phyloP scores from a whole-genome alignment of 2,329 filamentous ascomycete genomes.

The Penicillium sp. region DNA sequence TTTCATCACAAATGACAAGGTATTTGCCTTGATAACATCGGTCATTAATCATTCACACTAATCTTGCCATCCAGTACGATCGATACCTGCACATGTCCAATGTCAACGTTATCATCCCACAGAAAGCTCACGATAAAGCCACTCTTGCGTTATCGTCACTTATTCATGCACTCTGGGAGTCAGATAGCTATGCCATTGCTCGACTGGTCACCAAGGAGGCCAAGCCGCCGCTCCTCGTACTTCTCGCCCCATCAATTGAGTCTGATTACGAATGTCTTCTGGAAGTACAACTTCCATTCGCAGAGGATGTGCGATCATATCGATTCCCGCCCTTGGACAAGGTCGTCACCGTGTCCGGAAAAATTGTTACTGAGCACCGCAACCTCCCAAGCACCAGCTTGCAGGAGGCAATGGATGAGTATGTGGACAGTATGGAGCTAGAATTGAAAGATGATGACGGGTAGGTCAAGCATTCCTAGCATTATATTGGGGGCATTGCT shows the following conservation, averaged over 20 bases:
- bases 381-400: slow-evolving; percentile 76
- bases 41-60: not conserved
- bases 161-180: slow-evolving; percentile 80
- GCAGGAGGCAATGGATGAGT: slow-evolving; percentile 79
- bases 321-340: slow-evolving; percentile 87
- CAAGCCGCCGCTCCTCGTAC: slow-evolving; percentile 71
- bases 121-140: slow-evolving; percentile 77
- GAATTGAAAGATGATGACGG: slow-evolving; percentile 72
- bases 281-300: slow-evolving; percentile 87
- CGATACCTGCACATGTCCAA: slow-evolving; percentile 84
- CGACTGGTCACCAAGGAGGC: slow-evolving; percentile 81
- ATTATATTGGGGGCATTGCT: not conserved
- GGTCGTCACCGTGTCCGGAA: slow-evolving; percentile 83
- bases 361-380: slow-evolving; percentile 75
- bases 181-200: slow-evolving; percentile 82
- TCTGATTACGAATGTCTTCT: slow-evolving; percentile 79
- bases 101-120: slow-evolving; percentile 72
- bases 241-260: slow-evolving; percentile 79
- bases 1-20: slow-evolving; percentile 73
- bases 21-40: slow-evolving; percentile 34
- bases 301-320: slow-evolving; percentile 88
- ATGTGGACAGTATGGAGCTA: slow-evolving; percentile 91
- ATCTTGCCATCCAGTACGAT: slow-evolving; percentile 60
- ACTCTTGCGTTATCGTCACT: slow-evolving; percentile 83
- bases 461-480: slow-evolving; percentile 42